These are phyloP conservation scores for Nicotiana benthamiana DNA, from an alignment of 257 asterid genomes.

Conservation along the genomic window DNA sequence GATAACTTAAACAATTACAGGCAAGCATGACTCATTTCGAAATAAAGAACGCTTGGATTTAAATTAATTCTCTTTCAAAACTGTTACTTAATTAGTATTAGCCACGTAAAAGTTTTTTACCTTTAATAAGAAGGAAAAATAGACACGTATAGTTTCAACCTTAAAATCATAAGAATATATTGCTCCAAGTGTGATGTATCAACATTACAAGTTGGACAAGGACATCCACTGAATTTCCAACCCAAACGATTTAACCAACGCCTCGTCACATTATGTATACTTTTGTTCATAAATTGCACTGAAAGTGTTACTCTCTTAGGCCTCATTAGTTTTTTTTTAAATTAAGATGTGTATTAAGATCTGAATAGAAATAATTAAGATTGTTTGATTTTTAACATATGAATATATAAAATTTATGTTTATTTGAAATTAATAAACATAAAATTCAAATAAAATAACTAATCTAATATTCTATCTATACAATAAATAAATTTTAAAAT, in stretches of 20 bases:
- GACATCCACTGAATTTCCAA: constrained; percentile 1
- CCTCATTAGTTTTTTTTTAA: too few species aligned
- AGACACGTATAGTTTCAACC: neutral
- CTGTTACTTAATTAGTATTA: neutral
- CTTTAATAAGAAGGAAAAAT: neutral
- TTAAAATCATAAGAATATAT: neutral
- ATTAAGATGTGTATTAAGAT: too few species aligned
- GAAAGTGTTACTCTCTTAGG: too few species aligned
- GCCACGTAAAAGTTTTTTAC: neutral
- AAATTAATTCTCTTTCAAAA: neutral
- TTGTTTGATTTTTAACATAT: too few species aligned
- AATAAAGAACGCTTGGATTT: neutral
- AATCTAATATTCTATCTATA: too few species aligned
- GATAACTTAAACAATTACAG: neutral
- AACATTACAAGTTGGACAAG: neutral
- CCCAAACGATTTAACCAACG: neutral
- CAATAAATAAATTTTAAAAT: too few species aligned
- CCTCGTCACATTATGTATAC: neutral
- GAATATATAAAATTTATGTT: too few species aligned
- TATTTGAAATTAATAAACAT: too few species aligned
- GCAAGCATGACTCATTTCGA: neutral
- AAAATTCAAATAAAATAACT: too few species aligned
- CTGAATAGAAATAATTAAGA: too few species aligned
- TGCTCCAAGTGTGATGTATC: neutral
- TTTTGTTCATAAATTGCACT: neutral